These are phyloP conservation scores for Sporisorium reilianum DNA, from an alignment of 1,284 basidiomycete genomes.

Conservation along the genomic window DNA sequence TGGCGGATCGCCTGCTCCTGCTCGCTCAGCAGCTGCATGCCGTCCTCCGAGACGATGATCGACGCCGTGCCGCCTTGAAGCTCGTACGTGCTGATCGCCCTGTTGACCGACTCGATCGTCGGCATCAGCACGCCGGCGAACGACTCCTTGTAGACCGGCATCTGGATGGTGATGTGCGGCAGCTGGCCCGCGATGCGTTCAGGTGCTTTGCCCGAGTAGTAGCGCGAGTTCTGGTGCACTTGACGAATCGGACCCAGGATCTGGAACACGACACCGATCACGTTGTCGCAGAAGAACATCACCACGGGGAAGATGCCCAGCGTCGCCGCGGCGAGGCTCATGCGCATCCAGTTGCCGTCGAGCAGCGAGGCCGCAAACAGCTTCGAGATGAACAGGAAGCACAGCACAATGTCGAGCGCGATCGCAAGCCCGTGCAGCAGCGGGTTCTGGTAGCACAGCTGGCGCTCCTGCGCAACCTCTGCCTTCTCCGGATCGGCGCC, in stretches of 20 bases:
- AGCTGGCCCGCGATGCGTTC: conserved; percentile 77
- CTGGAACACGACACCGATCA: conserved; percentile 71
- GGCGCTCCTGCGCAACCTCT: conserved; percentile 42
- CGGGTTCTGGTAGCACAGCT: conserved; percentile 81
- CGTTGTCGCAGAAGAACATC: conserved; percentile 75
- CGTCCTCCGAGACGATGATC: conserved; percentile 83
- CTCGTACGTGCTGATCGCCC: conserved; percentile 86
- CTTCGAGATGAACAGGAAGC: conserved; percentile 76
- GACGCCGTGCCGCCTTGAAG: conserved; percentile 82
- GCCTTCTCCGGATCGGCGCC: conserved; percentile 50
- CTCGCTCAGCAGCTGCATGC: conserved; percentile 75
- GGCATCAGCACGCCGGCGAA: conserved; percentile 73
- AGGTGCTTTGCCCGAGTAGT: conserved; percentile 70
- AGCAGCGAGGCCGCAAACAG: conserved; percentile 78
- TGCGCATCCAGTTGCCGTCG: conserved; percentile 76
- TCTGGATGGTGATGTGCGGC: conserved; percentile 80
- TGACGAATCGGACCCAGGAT: conserved; percentile 75
- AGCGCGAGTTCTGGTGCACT: conserved; percentile 71
- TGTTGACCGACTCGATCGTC: conserved; percentile 82
- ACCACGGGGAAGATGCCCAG: conserved; percentile 78
- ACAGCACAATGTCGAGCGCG: conserved; percentile 70
- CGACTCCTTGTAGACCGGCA: conserved; percentile 80
- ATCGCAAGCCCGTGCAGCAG: conserved; percentile 80
- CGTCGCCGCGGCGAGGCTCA: conserved; percentile 74
- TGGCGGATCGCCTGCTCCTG: conserved; percentile 78